Percentiles rank a stretch among this genome's conserved stretches.
Evolutionary conservation across 495 filamentous ascomycete species (phyloP).

Genomic region (Arthonia radiata): DNA sequence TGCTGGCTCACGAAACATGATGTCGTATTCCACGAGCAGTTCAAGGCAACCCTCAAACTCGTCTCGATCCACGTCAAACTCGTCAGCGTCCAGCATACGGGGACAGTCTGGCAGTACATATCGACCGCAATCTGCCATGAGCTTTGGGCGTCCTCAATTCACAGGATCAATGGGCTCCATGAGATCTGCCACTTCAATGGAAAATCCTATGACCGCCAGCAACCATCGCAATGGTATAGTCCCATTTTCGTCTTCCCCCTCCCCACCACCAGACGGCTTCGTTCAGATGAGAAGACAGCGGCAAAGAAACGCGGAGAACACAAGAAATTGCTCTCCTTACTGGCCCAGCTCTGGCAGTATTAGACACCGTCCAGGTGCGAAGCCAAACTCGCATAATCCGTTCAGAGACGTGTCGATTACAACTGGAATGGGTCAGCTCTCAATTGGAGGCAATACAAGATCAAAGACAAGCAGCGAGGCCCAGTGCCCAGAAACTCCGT

Average conservation of each 20-base stretch:
- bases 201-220: slow-evolving; percentile 24
- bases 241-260: slow-evolving; percentile 10
- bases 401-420: slow-evolving; percentile 13
- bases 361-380: not conserved
- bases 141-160: not conserved
- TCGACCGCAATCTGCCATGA: slow-evolving; percentile 23
- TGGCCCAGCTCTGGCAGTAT: not conserved
- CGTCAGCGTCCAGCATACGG: slow-evolving; percentile 29
- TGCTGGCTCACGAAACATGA: slow-evolving; percentile 11
- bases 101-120: slow-evolving; percentile 18
- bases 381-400: slow-evolving; percentile 1
- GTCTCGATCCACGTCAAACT: slow-evolving; percentile 24
- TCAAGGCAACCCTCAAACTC: slow-evolving; percentile 19
- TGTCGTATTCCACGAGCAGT: slow-evolving; percentile 14
- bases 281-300: slow-evolving; percentile 4
- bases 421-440: slow-evolving; percentile 1
- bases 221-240: slow-evolving; percentile 42
- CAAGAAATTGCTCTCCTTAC: slow-evolving; percentile 1
- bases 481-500: slow-evolving; percentile 2
- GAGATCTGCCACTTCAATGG: slow-evolving; percentile 36
- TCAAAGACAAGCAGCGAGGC: not conserved
- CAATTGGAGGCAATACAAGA: not conserved
- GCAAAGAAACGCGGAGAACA: slow-evolving; percentile 1
- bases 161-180: slow-evolving; percentile 9
- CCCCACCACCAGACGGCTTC: too few relatives aligned